Conservation (phyloP, 148 eudicot species). For the Bassia scoparia region DNA sequence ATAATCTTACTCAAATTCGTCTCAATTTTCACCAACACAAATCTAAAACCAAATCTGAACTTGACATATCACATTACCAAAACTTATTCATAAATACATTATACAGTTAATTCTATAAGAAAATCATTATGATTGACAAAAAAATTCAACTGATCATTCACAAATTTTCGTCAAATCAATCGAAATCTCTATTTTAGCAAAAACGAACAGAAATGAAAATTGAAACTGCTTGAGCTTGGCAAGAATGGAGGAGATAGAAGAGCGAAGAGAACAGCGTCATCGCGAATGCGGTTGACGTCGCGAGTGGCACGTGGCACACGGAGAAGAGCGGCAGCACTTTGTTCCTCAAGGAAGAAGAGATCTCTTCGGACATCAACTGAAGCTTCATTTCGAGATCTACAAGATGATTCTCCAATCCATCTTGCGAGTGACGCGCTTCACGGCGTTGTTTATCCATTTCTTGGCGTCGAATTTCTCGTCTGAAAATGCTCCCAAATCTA, state of each 20-base stretch:
- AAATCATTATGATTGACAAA: background rate
- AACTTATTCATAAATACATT: background rate
- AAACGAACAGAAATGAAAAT: background rate
- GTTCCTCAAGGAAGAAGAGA: slow-evolving; percentile 87
- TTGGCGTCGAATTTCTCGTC: slow-evolving; percentile 91
- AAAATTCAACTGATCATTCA: background rate
- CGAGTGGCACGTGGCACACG: slow-evolving; percentile 98
- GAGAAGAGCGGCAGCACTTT: slow-evolving; percentile 77
- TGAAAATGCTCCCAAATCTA: slow-evolving; percentile 73
- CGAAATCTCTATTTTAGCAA: background rate
- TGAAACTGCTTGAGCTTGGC: slow-evolving; percentile 53
- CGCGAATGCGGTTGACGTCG: slow-evolving; percentile 81
- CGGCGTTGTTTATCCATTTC: slow-evolving; percentile 89
- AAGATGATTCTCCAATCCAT: slow-evolving; percentile 66
- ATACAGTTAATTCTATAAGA: background rate
- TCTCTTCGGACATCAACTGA: slow-evolving; percentile 87
- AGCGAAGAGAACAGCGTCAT: slow-evolving; percentile 77
- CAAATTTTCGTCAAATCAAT: background rate
- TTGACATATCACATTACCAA: background rate
- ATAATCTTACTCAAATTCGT: background rate
- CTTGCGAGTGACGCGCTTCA: slow-evolving; percentile 60
- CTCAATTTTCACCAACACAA: background rate
- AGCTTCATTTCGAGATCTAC: slow-evolving; percentile 94
- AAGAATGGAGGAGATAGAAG: slow-evolving; percentile 64
- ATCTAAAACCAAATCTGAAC: too few species aligned